Evolutionary conservation across 331 rosid species (phyloP).

Genomic region (Acacia pycnantha): DNA sequence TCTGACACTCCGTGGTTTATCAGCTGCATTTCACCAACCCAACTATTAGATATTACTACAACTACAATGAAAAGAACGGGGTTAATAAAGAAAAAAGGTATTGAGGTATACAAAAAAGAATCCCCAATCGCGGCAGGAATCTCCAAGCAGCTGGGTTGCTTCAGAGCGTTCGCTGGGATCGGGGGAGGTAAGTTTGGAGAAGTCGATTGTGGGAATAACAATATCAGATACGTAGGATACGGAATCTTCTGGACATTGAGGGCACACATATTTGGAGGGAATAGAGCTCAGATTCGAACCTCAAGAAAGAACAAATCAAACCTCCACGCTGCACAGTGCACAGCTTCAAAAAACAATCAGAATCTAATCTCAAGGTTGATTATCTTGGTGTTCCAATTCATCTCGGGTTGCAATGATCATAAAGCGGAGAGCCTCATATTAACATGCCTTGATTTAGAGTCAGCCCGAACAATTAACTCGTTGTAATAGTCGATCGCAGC

Average conservation of each 20-base stretch:
- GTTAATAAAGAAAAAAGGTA: background rate
- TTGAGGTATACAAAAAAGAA: conserved; percentile 37
- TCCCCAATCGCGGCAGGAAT: conserved; percentile 53
- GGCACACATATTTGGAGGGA: conserved; percentile 32
- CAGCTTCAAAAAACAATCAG: too few relatives aligned
- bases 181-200: conserved; percentile 34
- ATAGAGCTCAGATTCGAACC: background rate
- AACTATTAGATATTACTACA: background rate
- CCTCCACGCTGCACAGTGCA: too few relatives aligned
- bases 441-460: too few relatives aligned
- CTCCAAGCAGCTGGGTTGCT: conserved; percentile 31
- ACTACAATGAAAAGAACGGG: too few relatives aligned
- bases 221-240: background rate
- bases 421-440: too few relatives aligned
- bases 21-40: conserved; percentile 24
- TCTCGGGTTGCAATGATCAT: too few relatives aligned
- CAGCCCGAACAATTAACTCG: too few relatives aligned
- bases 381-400: too few relatives aligned
- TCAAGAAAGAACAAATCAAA: too few relatives aligned
- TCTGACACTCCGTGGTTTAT: conserved; percentile 52
- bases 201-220: conserved; percentile 38
- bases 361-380: too few relatives aligned
- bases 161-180: conserved; percentile 18
- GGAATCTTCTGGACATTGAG: background rate
- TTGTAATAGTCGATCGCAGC: too few relatives aligned